A percentile compares a stretch with the other conserved stretches of the same genome.
These are phyloP conservation scores for Penstemon davidsonii DNA, from an alignment of 257 asterid species.

Conservation along the genomic window DNA sequence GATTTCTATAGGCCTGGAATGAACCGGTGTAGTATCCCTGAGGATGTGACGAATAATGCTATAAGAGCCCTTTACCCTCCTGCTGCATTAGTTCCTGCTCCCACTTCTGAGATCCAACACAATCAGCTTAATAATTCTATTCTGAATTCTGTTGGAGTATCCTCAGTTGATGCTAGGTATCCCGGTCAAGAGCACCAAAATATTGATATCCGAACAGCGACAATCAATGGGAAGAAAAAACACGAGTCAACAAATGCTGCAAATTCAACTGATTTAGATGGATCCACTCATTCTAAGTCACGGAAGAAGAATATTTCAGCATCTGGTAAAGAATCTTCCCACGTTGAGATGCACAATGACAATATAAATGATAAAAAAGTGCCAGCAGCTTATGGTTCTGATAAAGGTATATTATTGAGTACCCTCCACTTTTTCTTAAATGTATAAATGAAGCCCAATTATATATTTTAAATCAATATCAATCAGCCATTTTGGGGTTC, in stretches of 20 bases:
- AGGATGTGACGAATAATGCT: slow-evolving; percentile 84
- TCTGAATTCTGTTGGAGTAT: slow-evolving; percentile 38
- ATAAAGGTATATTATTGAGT: slow-evolving; percentile 54
- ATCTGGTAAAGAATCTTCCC: slow-evolving; percentile 35
- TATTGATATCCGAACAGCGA: slow-evolving; percentile 40
- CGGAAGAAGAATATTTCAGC: slow-evolving; percentile 46
- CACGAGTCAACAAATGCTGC: slow-evolving; percentile 49
- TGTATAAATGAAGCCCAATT: slow-evolving; percentile 15
- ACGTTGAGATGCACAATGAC: slow-evolving; percentile 43
- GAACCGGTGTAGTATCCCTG: slow-evolving; percentile 83
- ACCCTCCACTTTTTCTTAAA: slow-evolving; percentile 23
- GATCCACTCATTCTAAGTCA: slow-evolving; percentile 47
- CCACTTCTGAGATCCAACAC: slow-evolving; percentile 47
- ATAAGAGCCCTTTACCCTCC: slow-evolving; percentile 78
- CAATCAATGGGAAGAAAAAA: slow-evolving; percentile 60
- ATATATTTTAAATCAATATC: slow-evolving; percentile 8
- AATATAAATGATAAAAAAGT: slow-evolving; percentile 46
- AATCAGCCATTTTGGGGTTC: slow-evolving; percentile 23
- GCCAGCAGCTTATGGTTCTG: slow-evolving; percentile 44
- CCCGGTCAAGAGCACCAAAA: slow-evolving; percentile 45
- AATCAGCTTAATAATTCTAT: slow-evolving; percentile 44
- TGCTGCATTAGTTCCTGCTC: slow-evolving; percentile 44
- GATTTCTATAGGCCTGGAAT: slow-evolving; percentile 72
- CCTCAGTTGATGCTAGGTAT: slow-evolving; percentile 47
- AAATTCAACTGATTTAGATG: slow-evolving; percentile 50